A percentile compares a stretch with the other conserved stretches of the same genome.
These are phyloP conservation scores for Austroboletus eburneus DNA, from an alignment of 768 basidiomycete species.

Conservation along the genomic window DNA sequence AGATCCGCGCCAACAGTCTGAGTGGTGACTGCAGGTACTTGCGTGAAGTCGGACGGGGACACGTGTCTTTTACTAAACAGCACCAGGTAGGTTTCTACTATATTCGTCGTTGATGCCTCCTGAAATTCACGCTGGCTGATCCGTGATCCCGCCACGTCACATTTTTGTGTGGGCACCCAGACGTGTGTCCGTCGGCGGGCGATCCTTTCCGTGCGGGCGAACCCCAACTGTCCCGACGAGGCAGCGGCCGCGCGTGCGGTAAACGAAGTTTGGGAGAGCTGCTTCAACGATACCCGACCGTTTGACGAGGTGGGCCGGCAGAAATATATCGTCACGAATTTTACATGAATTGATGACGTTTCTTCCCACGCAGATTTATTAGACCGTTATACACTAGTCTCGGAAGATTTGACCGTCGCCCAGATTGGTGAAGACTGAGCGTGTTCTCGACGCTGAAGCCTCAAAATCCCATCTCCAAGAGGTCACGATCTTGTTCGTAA, in stretches of 20 bases:
- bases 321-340: no score
- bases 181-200: slow-evolving; percentile 89
- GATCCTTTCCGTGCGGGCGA: slow-evolving; percentile 71
- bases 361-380: slow-evolving; percentile 33
- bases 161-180: slow-evolving; percentile 35
- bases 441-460: no score
- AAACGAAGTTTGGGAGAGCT: slow-evolving; percentile 98
- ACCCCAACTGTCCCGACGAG: no score
- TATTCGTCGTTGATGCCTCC: slow-evolving; percentile 11
- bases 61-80: slow-evolving; percentile 82
- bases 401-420: no score
- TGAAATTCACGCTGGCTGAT: slow-evolving; percentile 1
- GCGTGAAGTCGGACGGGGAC: slow-evolving; percentile 74
- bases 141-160: background rate
- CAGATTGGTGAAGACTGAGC: no score
- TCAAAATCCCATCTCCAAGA: no score
- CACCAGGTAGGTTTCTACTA: slow-evolving; percentile 63
- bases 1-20: slow-evolving; percentile 89
- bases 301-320: slow-evolving; percentile 85
- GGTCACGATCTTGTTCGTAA: background rate
- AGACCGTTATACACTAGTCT: slow-evolving; percentile 5
- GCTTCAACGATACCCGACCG: slow-evolving; percentile 90
- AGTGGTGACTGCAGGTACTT: slow-evolving; percentile 90
- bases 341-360: background rate
- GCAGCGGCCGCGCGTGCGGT: no score